These are phyloP conservation scores for Ganoderma resinaceum DNA, from an alignment of 1,284 basidiomycete species.

Conservation along the genomic window DNA sequence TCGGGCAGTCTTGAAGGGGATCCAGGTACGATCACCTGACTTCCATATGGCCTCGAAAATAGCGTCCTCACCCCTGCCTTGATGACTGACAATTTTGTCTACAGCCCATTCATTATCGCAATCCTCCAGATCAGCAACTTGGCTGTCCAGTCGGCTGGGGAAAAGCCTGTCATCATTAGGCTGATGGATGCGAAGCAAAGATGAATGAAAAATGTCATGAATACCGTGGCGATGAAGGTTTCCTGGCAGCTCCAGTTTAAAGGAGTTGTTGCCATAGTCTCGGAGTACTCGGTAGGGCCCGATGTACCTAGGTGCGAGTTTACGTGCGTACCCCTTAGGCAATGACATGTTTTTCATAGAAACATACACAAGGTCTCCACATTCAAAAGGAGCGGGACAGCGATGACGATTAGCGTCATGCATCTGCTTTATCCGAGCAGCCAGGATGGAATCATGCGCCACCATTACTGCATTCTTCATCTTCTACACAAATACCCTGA, in stretches of 20 bases:
- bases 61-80: not conserved
- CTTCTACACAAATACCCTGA: not conserved
- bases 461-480: not conserved
- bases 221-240: not conserved
- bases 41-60: not conserved
- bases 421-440: not conserved
- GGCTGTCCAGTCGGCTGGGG: not conserved
- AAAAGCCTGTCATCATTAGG: not conserved
- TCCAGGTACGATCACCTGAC: not conserved
- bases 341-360: not conserved
- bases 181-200: not conserved
- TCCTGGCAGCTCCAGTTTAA: not conserved
- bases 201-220: not conserved
- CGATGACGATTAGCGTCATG: not conserved
- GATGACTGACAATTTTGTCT: not conserved
- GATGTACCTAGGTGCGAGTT: not conserved
- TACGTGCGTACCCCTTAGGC: not conserved
- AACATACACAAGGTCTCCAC: not conserved
- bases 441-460: not conserved
- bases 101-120: not conserved
- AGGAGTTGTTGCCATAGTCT: not conserved
- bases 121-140: not conserved
- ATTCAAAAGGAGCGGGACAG: not conserved
- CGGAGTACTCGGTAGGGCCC: not conserved
- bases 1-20: not conserved